Percentiles rank a stretch among this genome's conserved stretches.
These are phyloP conservation scores for Cryptococcus sp. DNA, from an alignment of 1,284 basidiomycete genomes.

Conservation along the genomic window DNA sequence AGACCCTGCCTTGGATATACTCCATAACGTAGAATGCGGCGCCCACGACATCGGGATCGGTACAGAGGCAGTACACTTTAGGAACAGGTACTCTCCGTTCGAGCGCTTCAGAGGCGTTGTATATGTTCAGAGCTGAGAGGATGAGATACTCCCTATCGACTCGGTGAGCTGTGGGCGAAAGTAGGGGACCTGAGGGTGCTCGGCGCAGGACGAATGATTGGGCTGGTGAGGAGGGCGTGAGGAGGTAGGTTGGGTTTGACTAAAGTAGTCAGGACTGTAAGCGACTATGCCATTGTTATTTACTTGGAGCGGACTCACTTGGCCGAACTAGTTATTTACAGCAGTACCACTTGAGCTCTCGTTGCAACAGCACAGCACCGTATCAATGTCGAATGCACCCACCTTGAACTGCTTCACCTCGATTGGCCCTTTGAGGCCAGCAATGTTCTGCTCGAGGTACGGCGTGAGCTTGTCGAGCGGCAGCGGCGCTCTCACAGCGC, in stretches of 20 bases:
- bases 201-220: conserved; percentile 72
- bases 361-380: too few relatives aligned
- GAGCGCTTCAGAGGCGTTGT: conserved; percentile 59
- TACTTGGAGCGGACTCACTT: conserved; percentile 55
- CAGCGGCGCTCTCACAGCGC: conserved; percentile 65
- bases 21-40: conserved; percentile 96
- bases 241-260: conserved; percentile 90
- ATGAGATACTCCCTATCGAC: conserved; percentile 89
- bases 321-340: conserved; percentile 65
- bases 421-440: conserved; percentile 67
- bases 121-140: conserved; percentile 69
- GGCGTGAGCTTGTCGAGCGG: conserved; percentile 66
- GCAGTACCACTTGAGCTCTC: too few relatives aligned
- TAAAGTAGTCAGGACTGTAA: conserved; percentile 42
- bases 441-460: conserved; percentile 67
- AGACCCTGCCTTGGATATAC: conserved; percentile 88
- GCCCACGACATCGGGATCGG: conserved; percentile 74
- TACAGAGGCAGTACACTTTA: conserved; percentile 78
- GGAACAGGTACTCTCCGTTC: conserved; percentile 71
- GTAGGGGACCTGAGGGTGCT: conserved; percentile 83
- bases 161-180: conserved; percentile 88
- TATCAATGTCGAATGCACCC: conserved; percentile 43
- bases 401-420: conserved; percentile 90
- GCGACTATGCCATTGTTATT: neutral
- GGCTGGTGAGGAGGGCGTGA: conserved; percentile 16